These are phyloP conservation scores for Cyphellophora europaea DNA, from an alignment of 2,329 filamentous ascomycete species.

Conservation along the genomic window DNA sequence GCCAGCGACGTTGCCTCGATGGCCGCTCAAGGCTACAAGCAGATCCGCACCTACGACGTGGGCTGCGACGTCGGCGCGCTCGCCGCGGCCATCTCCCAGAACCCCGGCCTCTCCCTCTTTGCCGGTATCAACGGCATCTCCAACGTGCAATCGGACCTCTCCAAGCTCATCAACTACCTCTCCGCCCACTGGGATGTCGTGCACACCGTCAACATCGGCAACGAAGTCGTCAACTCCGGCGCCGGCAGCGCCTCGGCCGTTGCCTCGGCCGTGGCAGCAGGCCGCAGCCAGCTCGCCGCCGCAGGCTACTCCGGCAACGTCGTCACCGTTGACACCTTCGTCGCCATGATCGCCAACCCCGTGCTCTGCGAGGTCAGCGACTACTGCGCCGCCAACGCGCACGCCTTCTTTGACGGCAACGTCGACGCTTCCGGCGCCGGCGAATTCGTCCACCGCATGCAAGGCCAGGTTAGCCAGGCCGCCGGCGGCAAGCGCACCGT, in stretches of 20 bases:
- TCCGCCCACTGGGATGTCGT: constrained; percentile 58
- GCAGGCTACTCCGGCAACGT: constrained; percentile 64
- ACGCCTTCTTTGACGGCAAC: constrained; percentile 71
- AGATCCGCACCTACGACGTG: constrained; percentile 69
- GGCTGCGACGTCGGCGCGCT: constrained; percentile 63
- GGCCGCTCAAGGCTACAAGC: constrained; percentile 45
- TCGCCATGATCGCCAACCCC: constrained; percentile 52
- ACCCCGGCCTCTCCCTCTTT: constrained; percentile 61
- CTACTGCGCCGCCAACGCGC: constrained; percentile 71
- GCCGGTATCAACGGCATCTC: constrained; percentile 62
- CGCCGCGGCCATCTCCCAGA: constrained; percentile 49
- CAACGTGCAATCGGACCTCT: constrained; percentile 47
- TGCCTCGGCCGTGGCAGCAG: constrained; percentile 47
- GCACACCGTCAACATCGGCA: constrained; percentile 67
- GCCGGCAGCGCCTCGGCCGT: constrained; percentile 46
- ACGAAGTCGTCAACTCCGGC: constrained; percentile 61
- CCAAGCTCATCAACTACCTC: constrained; percentile 40
- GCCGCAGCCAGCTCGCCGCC: constrained; percentile 47
- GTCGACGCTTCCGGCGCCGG: constrained; percentile 54
- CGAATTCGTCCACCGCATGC: constrained; percentile 53
- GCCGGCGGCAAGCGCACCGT: constrained; percentile 54
- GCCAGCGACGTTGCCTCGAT: constrained; percentile 54
- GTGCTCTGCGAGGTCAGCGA: constrained; percentile 62
- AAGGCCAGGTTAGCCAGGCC: constrained; percentile 30
- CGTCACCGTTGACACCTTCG: constrained; percentile 72